Evolutionary conservation across 2,329 filamentous ascomycete species (phyloP), one percentile per base, ranked within the genome.

Genomic region (Aspergillus brasiliensis): DNA sequence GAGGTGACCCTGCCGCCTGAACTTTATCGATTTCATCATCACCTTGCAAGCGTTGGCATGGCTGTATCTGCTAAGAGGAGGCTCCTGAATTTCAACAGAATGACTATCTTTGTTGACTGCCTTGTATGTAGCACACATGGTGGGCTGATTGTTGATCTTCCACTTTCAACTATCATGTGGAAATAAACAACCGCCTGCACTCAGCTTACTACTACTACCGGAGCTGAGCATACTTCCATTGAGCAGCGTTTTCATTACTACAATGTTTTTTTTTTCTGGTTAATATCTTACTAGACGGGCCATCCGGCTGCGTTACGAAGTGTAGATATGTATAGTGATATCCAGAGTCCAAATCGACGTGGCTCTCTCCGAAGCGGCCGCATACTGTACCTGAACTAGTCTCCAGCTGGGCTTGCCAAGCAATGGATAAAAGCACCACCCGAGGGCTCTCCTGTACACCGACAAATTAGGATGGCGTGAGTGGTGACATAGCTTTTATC

Each of bases 371-470:
- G 7, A 27, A n/a, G 10, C 8, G 23, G 46, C 42, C 28, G 46
- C 46, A 49, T 31, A 17, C 23, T 48, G 46, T 49, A n/a, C 46
- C 46, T 49, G 46, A 49, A 49, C 25, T 49, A 49, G 46, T 28
- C 46, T 49, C 46, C 25, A 44, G 40, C 19, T 8, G 40, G 40
- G 40, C 40, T 28, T 49, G 46, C 46, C 46, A 49, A 49, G 23
- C 46, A 49, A 8, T 28, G 8, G 25, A 27, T 11, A 28, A 8
- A n/a, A 49, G 11, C 46, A 49, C 28, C 46, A 31, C 17, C 25
- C 46, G 46, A 44, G 19, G 19, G 19, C 23, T 17, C 8, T 25
- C 46, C 44, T 17, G 15, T 44, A 49, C 8, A 28, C 25, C 13
- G 44, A 47, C 15, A 47, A 15, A 27, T 25, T 27, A 47, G 10